phyloP scores from a whole-genome alignment of 352 stramenopile species.

The Hyaloperonospora brassicae region DNA sequence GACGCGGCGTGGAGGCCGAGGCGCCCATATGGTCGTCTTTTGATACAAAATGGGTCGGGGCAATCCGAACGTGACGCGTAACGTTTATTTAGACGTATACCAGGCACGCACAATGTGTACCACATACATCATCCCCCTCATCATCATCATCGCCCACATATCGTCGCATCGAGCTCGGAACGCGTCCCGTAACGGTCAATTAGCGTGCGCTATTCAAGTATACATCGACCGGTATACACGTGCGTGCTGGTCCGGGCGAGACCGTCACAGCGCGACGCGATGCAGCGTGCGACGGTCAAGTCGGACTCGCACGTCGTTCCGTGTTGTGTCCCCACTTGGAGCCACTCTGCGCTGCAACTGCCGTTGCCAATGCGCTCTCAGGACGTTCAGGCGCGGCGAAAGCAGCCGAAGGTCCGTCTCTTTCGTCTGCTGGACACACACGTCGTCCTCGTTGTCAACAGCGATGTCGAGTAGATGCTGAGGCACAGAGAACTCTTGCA shows the following conservation, averaged over 20 bases:
- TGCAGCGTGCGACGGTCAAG: conserved; percentile 18
- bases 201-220: neutral
- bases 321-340: conserved; percentile 2
- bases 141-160: neutral
- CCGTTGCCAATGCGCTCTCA: conserved; percentile 11
- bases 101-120: neutral
- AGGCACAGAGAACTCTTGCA: conserved; percentile 53
- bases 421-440: conserved; percentile 3
- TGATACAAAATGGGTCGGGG: conserved; percentile 18
- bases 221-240: neutral
- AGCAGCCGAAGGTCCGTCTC: neutral
- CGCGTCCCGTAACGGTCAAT: too few relatives aligned
- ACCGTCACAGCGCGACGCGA: conserved; percentile 28
- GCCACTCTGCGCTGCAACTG: conserved; percentile 13
- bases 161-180: neutral
- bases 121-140: neutral
- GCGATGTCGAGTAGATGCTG: conserved; percentile 22
- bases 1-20: conserved; percentile 39
- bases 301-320: conserved; percentile 11
- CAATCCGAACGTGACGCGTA: neutral
- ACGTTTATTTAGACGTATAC: neutral
- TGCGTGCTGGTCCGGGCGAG: conserved; percentile 5
- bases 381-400: conserved; percentile 5
- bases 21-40: conserved; percentile 28
- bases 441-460: neutral